Conservation (phyloP, 2,329 filamentous ascomycete species). For the Cladophialophora carrionii region DNA sequence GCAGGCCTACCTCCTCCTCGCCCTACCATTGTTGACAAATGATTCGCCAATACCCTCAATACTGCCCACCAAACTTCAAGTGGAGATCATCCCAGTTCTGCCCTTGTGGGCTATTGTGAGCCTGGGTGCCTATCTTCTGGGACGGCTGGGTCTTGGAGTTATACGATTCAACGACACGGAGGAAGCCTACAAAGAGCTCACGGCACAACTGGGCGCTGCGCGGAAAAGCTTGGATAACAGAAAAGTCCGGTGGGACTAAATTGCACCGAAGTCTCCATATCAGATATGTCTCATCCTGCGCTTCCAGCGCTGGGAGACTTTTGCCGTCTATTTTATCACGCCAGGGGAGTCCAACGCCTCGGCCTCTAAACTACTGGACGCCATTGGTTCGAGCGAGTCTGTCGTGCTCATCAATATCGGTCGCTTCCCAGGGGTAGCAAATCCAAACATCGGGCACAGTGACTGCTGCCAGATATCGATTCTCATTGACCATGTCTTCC, state of each 20-base stretch:
- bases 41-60: conserved; percentile 38
- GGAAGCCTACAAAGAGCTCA: conserved; percentile 84
- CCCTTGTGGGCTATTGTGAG: conserved; percentile 91
- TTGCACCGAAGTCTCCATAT: neutral
- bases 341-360: neutral
- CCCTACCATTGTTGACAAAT: conserved; percentile 37
- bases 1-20: conserved; percentile 38
- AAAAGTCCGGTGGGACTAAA: conserved; percentile 51
- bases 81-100: conserved; percentile 82
- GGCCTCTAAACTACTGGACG: conserved; percentile 19
- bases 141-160: conserved; percentile 88
- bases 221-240: conserved; percentile 48
- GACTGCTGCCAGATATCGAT: conserved; percentile 79
- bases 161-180: conserved; percentile 97
- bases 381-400: conserved; percentile 59
- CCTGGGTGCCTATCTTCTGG: conserved; percentile 89
- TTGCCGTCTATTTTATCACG: conserved; percentile 16
- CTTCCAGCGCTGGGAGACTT: neutral
- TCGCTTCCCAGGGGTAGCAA: conserved; percentile 97
- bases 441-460: conserved; percentile 97
- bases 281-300: neutral
- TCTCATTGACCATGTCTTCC: conserved; percentile 68
- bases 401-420: conserved; percentile 92
- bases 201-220: conserved; percentile 69
- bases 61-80: conserved; percentile 38